Base-by-base conservation (phyloP, 306 rosid genomes). In the Fragaria ananassa region DNA sequence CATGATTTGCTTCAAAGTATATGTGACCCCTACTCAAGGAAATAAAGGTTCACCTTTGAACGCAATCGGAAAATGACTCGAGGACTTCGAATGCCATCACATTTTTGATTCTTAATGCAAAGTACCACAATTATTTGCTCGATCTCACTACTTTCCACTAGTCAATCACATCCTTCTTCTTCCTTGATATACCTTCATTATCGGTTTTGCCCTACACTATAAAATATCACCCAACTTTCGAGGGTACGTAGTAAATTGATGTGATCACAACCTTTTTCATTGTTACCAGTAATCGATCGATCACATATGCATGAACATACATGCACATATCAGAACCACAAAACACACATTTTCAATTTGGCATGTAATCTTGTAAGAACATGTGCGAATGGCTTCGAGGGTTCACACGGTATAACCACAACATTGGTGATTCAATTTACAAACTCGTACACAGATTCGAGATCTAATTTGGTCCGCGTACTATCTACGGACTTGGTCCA, bases 111-210 rank as follows among this genome's bases (percentile, higher is more conserved):
- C 37, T 4, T 34, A 58, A 31, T 18, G 31, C 21, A 71, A 19
- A 19, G 76, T 35, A 50, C 34, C 56, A 6, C 49, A n/a, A 64
- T 75, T 64, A 75, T 75, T 35, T 64, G 49, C 79, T 47, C n/a
- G n/a, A n/a, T n/a, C 41, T 37, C 37, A 64, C 35, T 1, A 41
- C 50, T 72, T 71, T 71, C 65, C 34, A 4, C 35, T 23, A 51
- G 62, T 19, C 75, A 19, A 50, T 49, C 29, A 46, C 34, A 45
- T 44, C 10, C 7, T 12, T 63, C 44, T 63, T 64, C 69, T 34
- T 46, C 46, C 19, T 62, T 44, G 58, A 19, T 44, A 44, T 6
- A 19, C 60, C 47, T 74, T 74, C 78, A 74, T 46, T 1, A 63
- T 71, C 21, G 0, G 23, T n/a, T 2, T 3, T 62, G 42, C 44